phyloP scores from a whole-genome alignment of 2,329 filamentous ascomycete species.

The Plenodomus tracheiphilus region DNA sequence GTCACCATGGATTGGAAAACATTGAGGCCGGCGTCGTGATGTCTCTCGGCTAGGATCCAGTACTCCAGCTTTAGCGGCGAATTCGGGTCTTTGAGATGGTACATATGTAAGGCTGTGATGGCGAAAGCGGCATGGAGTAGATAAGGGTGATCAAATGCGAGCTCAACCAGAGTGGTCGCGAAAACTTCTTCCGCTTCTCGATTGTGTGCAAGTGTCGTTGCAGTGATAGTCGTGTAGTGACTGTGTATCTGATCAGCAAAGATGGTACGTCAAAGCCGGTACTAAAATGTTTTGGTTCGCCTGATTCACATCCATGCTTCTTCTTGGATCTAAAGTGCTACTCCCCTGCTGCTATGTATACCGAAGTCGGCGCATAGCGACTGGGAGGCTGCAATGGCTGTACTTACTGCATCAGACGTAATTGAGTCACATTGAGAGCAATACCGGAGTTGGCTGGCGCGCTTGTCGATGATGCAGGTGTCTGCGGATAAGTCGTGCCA shows the following conservation, averaged over 20 bases:
- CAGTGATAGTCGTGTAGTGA: conserved; percentile 36
- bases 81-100: conserved; percentile 31
- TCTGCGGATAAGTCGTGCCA: conserved; percentile 7
- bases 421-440: conserved; percentile 24
- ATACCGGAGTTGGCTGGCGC: background rate
- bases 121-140: conserved; percentile 51
- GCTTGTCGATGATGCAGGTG: background rate
- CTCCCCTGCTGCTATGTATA: too few species aligned
- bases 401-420: conserved; percentile 34
- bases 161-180: conserved; percentile 27
- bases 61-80: conserved; percentile 12
- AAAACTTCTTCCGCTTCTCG: conserved; percentile 23
- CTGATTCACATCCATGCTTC: too few species aligned
- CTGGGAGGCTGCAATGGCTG: too few species aligned
- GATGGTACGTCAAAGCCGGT: too few species aligned
- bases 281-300: too few species aligned
- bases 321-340: too few species aligned
- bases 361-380: too few species aligned
- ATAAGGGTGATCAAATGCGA: conserved; percentile 49
- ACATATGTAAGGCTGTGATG: conserved; percentile 50
- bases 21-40: conserved; percentile 25
- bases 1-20: conserved; percentile 23
- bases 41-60: conserved; percentile 16
- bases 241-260: too few species aligned
- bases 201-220: conserved; percentile 22